Evolutionary conservation across 2,329 filamentous ascomycete genomes (phyloP), one percentile per base, ranked within the genome.

Genomic region (Magnaporthiopsis incrustans): DNA sequence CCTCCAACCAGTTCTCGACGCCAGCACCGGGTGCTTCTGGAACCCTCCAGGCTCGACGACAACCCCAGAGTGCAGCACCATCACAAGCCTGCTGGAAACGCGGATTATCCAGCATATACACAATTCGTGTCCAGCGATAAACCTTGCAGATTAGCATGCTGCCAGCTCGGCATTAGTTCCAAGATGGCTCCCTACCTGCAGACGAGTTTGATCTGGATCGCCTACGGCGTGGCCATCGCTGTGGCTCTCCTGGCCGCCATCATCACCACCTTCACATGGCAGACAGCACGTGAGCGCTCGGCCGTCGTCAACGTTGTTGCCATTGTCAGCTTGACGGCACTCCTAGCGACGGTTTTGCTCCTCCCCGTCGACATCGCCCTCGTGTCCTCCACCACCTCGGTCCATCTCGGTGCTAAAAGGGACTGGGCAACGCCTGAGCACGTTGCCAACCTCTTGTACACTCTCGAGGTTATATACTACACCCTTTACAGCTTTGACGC

Each of bases 301-400:
- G 84, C 86, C 56, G 82, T 89, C 61, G 92, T 98, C 66, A 96
- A 89, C 66, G 81, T 87, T 63, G 89, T 97, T 70, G 91, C 91
- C 74, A 92, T 96, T 70, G 79, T 97, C 76, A 95, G 92, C 64
- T 83, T 97, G 59, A 92, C 93, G 12, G 85, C 90, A 11, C 85
- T 99, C 35, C 86, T 99, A 64, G 95, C 95, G 18, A 99, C 95
- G 1, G 88, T 97, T 33, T 85, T 99, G 44, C 85, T 99, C 27
- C 86, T 97, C 33, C 95, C 95, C 30, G 94, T 98, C 75, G 95
- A 99, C 75, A 92, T 98, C 69, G 95, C 95, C 14, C 85, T 99
- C 69, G 89, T 97, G 60, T 97, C 94, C 2, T 92, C 92, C 8
- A 99, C 95, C 0, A 89, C 87, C 18, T 88, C 88, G 64, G 84